These are phyloP conservation scores for Dioszegia aurantiaca DNA, from an alignment of 768 basidiomycete genomes.

Conservation along the genomic window DNA sequence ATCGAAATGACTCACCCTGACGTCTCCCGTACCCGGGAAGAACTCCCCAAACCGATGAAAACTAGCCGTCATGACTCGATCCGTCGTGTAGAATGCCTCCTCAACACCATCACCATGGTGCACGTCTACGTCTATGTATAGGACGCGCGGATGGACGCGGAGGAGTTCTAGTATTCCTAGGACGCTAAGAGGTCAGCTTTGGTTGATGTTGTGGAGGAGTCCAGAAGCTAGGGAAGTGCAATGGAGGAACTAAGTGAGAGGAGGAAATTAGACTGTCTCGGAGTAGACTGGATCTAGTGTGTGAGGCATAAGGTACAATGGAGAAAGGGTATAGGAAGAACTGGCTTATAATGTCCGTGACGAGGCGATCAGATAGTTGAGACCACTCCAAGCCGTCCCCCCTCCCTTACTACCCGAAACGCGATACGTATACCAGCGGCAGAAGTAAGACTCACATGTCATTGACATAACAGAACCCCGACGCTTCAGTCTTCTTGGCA, in stretches of 20 bases:
- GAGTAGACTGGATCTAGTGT: too few species aligned
- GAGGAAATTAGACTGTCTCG: too few species aligned
- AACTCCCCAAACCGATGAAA: conserved; percentile 98
- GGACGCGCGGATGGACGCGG: conserved; percentile 70
- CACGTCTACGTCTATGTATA: conserved; percentile 97
- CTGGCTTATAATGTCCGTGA: too few species aligned
- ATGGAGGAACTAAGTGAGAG: neutral
- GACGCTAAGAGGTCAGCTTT: conserved; percentile 61
- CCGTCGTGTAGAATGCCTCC: conserved; percentile 96
- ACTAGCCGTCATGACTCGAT: conserved; percentile 93
- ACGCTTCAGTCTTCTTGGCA: conserved; percentile 97
- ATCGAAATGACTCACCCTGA: conserved; percentile 51
- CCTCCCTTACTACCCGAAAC: too few species aligned
- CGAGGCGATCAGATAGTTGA: too few species aligned
- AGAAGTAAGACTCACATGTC: conserved; percentile 45
- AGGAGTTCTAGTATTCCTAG: conserved; percentile 88
- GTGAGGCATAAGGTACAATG: neutral
- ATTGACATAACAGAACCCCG: conserved; percentile 98
- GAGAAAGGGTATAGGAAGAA: too few species aligned
- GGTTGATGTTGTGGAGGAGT: neutral
- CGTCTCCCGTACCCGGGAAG: conserved; percentile 83
- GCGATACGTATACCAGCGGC: too few species aligned
- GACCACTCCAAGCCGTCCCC: too few species aligned
- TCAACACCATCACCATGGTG: conserved; percentile 99
- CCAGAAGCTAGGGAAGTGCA: too few species aligned